These are phyloP conservation scores for Debaryomyces coudertii DNA, from an alignment of 1,139 yeast genomes.

Conservation along the genomic window DNA sequence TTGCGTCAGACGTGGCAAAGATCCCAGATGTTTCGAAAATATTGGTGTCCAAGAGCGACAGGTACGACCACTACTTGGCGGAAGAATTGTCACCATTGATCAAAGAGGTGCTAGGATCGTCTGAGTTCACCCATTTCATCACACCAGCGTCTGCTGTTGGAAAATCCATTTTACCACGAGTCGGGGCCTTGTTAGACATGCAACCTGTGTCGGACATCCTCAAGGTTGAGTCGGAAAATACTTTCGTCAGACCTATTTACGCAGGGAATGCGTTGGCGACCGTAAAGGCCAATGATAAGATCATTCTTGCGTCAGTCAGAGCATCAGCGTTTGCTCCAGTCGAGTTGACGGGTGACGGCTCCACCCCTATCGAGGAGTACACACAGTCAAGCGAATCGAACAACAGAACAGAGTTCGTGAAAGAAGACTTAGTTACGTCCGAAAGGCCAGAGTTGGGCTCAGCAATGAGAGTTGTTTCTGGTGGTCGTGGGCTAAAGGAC, in stretches of 20 bases:
- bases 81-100: constrained; percentile 68
- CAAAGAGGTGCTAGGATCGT: constrained; percentile 46
- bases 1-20: constrained; percentile 41
- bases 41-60: constrained; percentile 50
- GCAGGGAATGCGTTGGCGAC: constrained; percentile 95
- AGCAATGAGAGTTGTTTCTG: constrained; percentile 80
- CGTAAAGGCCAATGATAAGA: constrained; percentile 68
- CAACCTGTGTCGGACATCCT: constrained; percentile 88
- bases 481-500: constrained; percentile 92
- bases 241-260: constrained; percentile 90
- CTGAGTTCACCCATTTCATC: constrained; percentile 65
- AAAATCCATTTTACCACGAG: constrained; percentile 82
- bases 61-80: constrained; percentile 61
- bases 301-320: constrained; percentile 75
- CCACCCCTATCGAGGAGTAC: constrained; percentile 57
- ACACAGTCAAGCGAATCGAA: constrained; percentile 34
- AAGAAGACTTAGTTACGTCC: constrained; percentile 71
- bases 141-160: constrained; percentile 87
- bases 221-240: constrained; percentile 63
- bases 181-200: constrained; percentile 80
- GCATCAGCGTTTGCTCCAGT: constrained; percentile 81
- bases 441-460: constrained; percentile 92
- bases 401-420: constrained; percentile 57
- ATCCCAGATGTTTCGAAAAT: constrained; percentile 50
- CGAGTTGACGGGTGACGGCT: constrained; percentile 35